Evolutionary conservation across 2,329 filamentous ascomycete genomes (phyloP).

Genomic region (Sphaerulina musiva): DNA sequence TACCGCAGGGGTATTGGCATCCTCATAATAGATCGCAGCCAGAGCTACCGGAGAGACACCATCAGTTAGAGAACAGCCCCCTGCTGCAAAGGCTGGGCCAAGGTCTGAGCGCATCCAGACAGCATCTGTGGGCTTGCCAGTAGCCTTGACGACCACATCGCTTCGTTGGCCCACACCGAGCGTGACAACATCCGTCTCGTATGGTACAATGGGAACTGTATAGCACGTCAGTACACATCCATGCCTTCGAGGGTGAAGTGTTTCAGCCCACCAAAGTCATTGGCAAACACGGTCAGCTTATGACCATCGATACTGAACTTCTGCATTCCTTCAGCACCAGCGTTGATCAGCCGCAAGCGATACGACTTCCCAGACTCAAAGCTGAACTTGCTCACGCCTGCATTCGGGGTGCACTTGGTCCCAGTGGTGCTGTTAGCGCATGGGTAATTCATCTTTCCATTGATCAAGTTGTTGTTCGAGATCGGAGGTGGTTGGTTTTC

Average conservation of each 20-base stretch:
- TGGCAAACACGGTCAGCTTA: conserved; percentile 39
- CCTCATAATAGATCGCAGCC: conserved; percentile 61
- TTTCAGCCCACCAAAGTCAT: conserved; percentile 32
- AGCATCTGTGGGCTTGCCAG: conserved; percentile 25
- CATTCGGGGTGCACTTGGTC: conserved; percentile 29
- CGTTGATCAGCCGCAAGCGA: conserved; percentile 40
- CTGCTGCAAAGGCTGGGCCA: conserved; percentile 57
- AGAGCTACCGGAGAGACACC: conserved; percentile 45
- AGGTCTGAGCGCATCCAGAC: conserved; percentile 35
- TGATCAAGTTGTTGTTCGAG: conserved; percentile 27
- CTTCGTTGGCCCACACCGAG: conserved; percentile 53
- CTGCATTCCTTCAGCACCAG: conserved; percentile 38
- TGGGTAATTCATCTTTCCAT: conserved; percentile 28
- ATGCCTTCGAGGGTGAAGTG: not conserved
- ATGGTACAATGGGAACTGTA: conserved; percentile 37
- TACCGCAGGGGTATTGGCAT: conserved; percentile 44
- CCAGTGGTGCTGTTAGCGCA: conserved; percentile 28
- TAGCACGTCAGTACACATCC: not conserved
- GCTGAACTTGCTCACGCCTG: conserved; percentile 32
- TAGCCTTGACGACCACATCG: conserved; percentile 42
- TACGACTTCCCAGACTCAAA: conserved; percentile 40
- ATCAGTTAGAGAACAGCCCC: conserved; percentile 24
- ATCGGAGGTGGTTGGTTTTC: conserved; percentile 23
- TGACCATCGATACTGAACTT: conserved; percentile 46
- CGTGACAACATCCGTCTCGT: conserved; percentile 39